Evolutionary conservation across 352 stramenopile species (phyloP).

Genomic region (Phytophthora chlamydospora): DNA sequence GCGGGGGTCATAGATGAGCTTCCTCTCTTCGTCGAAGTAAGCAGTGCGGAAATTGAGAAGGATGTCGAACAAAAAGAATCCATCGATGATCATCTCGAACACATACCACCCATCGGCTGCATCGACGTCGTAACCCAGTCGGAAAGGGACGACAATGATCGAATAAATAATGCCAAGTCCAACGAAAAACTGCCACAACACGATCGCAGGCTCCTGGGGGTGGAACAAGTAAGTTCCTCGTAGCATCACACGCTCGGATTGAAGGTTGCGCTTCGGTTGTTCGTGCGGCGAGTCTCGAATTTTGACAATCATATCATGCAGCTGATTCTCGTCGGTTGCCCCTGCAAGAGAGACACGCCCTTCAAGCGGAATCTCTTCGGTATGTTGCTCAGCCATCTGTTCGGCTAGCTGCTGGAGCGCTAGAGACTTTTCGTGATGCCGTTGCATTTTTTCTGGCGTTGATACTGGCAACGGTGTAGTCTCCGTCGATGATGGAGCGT

Average conservation of each 20-base stretch:
- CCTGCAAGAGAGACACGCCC: slow-evolving; percentile 25
- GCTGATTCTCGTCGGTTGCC: slow-evolving; percentile 26
- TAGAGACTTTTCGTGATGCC: slow-evolving; percentile 21
- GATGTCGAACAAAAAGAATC: slow-evolving; percentile 90
- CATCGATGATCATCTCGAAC: slow-evolving; percentile 82
- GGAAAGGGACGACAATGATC: slow-evolving; percentile 89
- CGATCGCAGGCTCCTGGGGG: slow-evolving; percentile 66
- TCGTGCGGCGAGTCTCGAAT: slow-evolving; percentile 56
- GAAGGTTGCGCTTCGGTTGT: slow-evolving; percentile 50
- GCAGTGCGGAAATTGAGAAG: slow-evolving; percentile 87
- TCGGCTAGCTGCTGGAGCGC: slow-evolving; percentile 23
- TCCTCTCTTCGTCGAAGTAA: slow-evolving; percentile 76
- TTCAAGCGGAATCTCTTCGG: not conserved
- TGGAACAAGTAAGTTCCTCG: slow-evolving; percentile 81
- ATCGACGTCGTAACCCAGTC: slow-evolving; percentile 84
- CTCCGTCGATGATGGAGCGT: slow-evolving; percentile 16
- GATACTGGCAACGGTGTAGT: not conserved
- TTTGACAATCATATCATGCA: slow-evolving; percentile 50
- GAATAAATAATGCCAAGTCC: slow-evolving; percentile 87
- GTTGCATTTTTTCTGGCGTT: slow-evolving; percentile 3
- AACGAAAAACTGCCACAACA: slow-evolving; percentile 81
- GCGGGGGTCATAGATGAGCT: slow-evolving; percentile 62
- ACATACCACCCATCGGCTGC: slow-evolving; percentile 54
- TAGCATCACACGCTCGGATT: slow-evolving; percentile 60
- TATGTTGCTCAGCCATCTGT: slow-evolving; percentile 15